Evolutionary conservation across 1,284 basidiomycete genomes (phyloP).

Genomic region (Papiliotrema nemorosa): DNA sequence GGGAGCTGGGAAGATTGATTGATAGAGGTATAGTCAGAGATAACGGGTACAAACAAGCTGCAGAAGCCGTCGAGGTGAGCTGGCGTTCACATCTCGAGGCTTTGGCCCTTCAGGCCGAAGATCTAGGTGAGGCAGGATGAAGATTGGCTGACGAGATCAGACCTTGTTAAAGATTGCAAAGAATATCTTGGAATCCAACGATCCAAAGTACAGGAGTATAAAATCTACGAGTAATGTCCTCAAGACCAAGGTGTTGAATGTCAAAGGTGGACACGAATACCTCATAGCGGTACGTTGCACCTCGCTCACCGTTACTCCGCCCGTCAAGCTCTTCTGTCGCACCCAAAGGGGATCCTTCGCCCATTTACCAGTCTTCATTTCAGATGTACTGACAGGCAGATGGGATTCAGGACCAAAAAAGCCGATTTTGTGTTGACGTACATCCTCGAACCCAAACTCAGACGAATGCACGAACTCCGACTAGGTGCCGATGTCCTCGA

Average conservation of each 20-base stretch:
- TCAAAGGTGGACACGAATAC: conserved; percentile 42
- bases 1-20: conserved; percentile 31
- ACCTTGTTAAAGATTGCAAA: conserved; percentile 42
- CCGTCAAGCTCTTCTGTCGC: too few species aligned
- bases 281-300: conserved; percentile 38
- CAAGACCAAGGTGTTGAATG: conserved; percentile 36
- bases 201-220: conserved; percentile 37
- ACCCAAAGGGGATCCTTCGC: too few species aligned
- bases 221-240: conserved; percentile 35
- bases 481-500: conserved; percentile 31
- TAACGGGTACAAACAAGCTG: conserved; percentile 35
- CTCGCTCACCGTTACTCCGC: background rate
- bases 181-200: conserved; percentile 36
- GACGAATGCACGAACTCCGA: conserved; percentile 33
- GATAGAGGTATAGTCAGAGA: conserved; percentile 43
- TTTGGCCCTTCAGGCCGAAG: too few species aligned
- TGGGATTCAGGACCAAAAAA: conserved; percentile 42
- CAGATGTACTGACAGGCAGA: conserved; percentile 18
- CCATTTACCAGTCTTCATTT: too few species aligned
- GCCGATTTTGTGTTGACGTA: conserved; percentile 31
- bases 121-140: too few species aligned
- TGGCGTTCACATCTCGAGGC: too few species aligned
- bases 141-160: too few species aligned
- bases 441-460: conserved; percentile 28
- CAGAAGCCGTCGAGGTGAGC: conserved; percentile 43